Base-by-base conservation (phyloP, 2,329 filamentous ascomycete species). In the Fusarium compactum region DNA sequence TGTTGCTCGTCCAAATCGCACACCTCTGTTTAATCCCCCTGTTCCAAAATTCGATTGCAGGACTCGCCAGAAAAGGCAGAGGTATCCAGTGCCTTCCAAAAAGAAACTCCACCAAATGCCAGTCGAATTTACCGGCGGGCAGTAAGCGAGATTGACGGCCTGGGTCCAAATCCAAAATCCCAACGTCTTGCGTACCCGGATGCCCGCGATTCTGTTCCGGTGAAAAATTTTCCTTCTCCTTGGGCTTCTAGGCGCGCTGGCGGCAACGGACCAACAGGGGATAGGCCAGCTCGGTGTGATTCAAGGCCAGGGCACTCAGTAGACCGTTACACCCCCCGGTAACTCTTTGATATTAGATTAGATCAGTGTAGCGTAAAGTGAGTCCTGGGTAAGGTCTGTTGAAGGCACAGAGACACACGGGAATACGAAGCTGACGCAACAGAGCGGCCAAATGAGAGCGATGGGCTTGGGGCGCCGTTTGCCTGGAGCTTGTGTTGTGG, bases 131-230 rank as follows among this genome's bases (percentile, higher is more conserved):
- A 76, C 74, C 76, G 65, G 76, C 72, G 74, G 75, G 65, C 67
- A 69, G 70, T 74, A 75, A 80, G 78, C 78, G 78, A 80, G 75
- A 80, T 80, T 71, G 78, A 80, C 63, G 71, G 70, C 69, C 67
- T 73, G 68, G 71, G 69, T 70, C 59, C 59, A 64, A 64, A 58
- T 41, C 50, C 59, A 64, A 67, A 70, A 70, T 76, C 70, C 74
- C 65, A 70, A 74, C 67, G 72, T 75, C 71, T 72, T 61, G 62
- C 64, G 65, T 50, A 73, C 52, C 71, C 74, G 74, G 74, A 71
- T 75, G 73, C 46, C 69, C 64, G 73, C 74, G 46, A 74, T 44
- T 56, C 63, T 51, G 53, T 75, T 76, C 74, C 74, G 74, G 72
- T 76, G 74, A 76, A 76, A 76, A 75, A 15, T 72, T 76, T 76